Conservation (phyloP, 2,329 filamentous ascomycete genomes). For the Alternaria brassicicola region DNA sequence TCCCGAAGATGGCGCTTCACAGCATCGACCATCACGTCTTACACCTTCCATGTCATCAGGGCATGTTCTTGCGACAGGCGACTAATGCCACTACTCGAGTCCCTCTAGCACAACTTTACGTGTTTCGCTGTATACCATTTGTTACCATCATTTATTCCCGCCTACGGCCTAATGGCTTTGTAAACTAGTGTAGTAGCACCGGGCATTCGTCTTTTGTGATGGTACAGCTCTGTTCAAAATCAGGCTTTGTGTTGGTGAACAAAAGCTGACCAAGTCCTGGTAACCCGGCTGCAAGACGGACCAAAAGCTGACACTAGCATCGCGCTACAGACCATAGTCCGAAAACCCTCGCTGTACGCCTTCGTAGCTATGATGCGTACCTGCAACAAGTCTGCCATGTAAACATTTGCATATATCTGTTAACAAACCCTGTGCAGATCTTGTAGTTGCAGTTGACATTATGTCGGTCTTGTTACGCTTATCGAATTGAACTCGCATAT, state of each 20-base stretch:
- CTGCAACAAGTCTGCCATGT: neutral
- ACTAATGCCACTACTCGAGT: neutral
- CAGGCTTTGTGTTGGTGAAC: neutral
- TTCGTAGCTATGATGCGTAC: slow-evolving; percentile 8
- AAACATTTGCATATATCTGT: neutral
- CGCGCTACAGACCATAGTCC: neutral
- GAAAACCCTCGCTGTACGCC: slow-evolving; percentile 9
- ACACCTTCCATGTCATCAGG: neutral
- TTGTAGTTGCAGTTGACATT: neutral
- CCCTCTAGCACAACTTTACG: neutral
- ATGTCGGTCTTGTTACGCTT: no score
- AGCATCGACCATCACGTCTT: slow-evolving; percentile 3
- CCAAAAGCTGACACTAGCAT: neutral
- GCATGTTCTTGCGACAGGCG: neutral
- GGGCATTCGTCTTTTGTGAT: neutral
- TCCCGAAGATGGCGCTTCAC: neutral
- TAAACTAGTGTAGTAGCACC: neutral
- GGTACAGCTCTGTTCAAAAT: neutral
- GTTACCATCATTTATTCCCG: neutral
- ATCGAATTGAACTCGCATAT: no score
- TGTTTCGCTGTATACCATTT: neutral
- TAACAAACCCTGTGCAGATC: neutral
- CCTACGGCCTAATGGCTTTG: neutral
- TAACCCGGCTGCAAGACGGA: neutral
- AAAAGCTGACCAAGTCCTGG: neutral